Conservation (phyloP, 164 flowering plant species). For the Santalum album region DNA sequence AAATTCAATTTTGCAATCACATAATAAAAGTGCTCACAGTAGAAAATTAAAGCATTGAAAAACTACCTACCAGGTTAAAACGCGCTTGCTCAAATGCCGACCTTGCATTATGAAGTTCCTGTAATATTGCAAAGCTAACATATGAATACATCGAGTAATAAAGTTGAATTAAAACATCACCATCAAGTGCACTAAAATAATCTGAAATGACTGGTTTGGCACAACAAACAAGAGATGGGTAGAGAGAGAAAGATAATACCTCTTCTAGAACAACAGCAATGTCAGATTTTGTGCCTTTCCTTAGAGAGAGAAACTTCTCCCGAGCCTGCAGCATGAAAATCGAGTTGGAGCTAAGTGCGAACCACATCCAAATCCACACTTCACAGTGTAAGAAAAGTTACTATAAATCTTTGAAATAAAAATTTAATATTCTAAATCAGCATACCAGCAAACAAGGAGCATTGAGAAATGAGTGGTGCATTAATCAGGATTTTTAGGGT, state of each 20-base stretch:
- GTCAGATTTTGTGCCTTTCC: slow-evolving; percentile 55
- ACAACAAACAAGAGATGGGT: no score
- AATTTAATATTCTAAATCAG: no score
- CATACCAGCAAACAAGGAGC: no score
- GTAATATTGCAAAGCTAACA: slow-evolving; percentile 40
- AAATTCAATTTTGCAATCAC: neutral
- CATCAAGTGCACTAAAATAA: neutral
- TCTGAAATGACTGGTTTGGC: slow-evolving; percentile 9
- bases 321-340: slow-evolving; percentile 38
- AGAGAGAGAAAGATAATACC: slow-evolving; percentile 22
- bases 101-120: slow-evolving; percentile 93
- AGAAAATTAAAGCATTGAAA: neutral
- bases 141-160: slow-evolving; percentile 16
- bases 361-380: no score
- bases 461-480: no score
- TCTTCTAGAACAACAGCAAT: slow-evolving; percentile 46
- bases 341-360: neutral
- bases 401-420: no score
- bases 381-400: no score
- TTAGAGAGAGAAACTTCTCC: slow-evolving; percentile 56
- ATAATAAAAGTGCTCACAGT: neutral
- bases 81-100: slow-evolving; percentile 94
- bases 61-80: slow-evolving; percentile 75
- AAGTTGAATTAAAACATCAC: neutral
- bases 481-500: no score